A percentile compares a stretch with the other conserved stretches of the same genome.
Conservation (phyloP, 441 rosid species). For the Gossypium schwendimanii region DNA sequence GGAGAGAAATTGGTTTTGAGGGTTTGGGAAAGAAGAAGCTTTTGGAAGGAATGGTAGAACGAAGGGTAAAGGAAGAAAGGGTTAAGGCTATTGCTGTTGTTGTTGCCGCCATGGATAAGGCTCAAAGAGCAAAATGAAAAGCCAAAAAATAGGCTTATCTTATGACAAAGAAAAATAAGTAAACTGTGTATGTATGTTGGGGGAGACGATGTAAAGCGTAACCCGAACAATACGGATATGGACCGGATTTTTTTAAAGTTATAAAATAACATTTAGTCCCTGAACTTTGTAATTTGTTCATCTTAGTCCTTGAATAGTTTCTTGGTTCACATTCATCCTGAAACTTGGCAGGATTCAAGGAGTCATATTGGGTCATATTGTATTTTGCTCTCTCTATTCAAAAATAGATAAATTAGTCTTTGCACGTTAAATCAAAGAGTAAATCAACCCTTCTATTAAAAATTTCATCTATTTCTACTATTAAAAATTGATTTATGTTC, state of each 20-base stretch:
- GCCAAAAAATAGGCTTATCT: slow-evolving; percentile 7
- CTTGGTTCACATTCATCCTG: no score
- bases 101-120: slow-evolving; percentile 12
- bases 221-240: background rate
- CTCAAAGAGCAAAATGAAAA: background rate
- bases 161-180: background rate
- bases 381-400: no score
- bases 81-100: slow-evolving; percentile 22
- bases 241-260: background rate
- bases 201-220: background rate
- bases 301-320: no score
- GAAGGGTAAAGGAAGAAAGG: slow-evolving; percentile 28
- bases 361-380: no score
- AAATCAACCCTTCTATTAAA: no score
- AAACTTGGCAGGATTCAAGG: no score
- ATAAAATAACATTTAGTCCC: no score
- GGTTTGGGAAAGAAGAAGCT: slow-evolving; percentile 10
- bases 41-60: slow-evolving; percentile 4
- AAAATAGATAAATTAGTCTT: no score
- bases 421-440: no score
- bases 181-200: background rate
- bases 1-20: slow-evolving; percentile 16
- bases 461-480: no score
- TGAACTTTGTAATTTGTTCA: no score
- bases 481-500: no score